Evolutionary conservation across 75 land plant genomes (phyloP), one percentile per base, ranked within the genome.

Genomic region (Cunninghamia lanceolata): DNA sequence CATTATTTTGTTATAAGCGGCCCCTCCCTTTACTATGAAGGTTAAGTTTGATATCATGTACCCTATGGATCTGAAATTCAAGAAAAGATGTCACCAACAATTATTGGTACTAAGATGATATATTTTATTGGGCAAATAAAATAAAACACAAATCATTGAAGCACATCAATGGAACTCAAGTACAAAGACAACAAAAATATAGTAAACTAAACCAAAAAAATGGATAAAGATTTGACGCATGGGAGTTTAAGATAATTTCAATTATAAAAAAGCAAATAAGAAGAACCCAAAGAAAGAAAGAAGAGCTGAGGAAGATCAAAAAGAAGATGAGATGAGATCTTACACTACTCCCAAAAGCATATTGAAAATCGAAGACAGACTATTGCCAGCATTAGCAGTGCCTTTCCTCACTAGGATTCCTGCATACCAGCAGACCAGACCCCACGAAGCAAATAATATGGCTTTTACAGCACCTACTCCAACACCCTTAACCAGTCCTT

Each of bases 361-460:
- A 78, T 89, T 93, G 84, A 96, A 93, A 70, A 96, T 85, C 43
- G 92, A 94, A 40, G 91, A 91, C 54, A 94, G 90, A 35, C 93
- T 93, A 9, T 34, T 85, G 8, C 93, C 96, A 56, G 94, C 94
- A 25, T 90, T 43, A 79, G 88, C 83, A 54, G 89, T 91, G 30
- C 86, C 86, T 35, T 89, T 86, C 13, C 90, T 82, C 54, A 94
- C 89, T 38, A 94, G 90, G 14, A 92, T 79, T 4, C 91, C 85
- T 15, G 92, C 96, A 85, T 94, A 96, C 96, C 96, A 96, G 75
- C 92, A 89, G 39, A 94, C 94, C 85, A 94, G 78, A 32, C 93
- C 94, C 90, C 94, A 96, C 8, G 93, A 87, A 39, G 91, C 42
- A 82, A 89, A 94, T 66, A 93, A 87, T 16, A 90, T 89, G 28